Base-by-base conservation (phyloP, 495 filamentous ascomycete genomes). In the Lasiosphaeria hispida region DNA sequence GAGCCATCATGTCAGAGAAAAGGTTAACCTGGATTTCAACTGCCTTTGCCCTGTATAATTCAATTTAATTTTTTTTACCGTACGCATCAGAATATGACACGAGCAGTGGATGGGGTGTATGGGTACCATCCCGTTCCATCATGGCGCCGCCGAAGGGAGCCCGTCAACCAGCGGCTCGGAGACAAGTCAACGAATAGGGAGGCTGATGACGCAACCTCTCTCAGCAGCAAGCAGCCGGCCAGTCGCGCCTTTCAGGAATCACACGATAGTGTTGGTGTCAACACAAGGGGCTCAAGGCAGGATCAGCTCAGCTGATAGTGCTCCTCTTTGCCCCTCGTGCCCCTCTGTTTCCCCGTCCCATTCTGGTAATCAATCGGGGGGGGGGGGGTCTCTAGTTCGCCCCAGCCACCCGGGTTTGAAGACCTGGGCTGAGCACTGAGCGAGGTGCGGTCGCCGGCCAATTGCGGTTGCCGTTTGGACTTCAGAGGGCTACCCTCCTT, bases 401-500 rank as follows among this genome's bases (percentile, higher is more conserved):
- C 51, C 44, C 51, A 55, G 52, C 58, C 58, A 60, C 50, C 57
- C 23, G 14, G 43, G 30, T 30, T 19, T n/a, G 43, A 13, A 13
- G 7, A 14, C 15, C 30, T 50, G 47, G 34, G 53, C 53, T 55
- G 41, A 37, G 52, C 43, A 14, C 14, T 11, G 7, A 48, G 35
- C 38, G 40, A 15, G 10, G 15, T 34, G 40, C 33, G n/a, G 33
- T 18, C 18, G 15, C 39, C 30, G 38, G 18, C 57, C 51, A 57
- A 54, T 54, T 34, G 53, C 35, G 3, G 36, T 52, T 17, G 19
- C 19, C 15, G 44, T 36, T 23, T 17, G 15, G 30, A 15, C 23
- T 23, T 15, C 54, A 33, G 35, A 53, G 34, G 58, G 54, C 60
- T 61, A 42, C 68, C 68, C 68, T 64, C 59, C 65, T 64, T 68